Percentiles rank a stretch among this genome's conserved stretches.
phyloP scores from a whole-genome alignment of 306 rosid genomes.

The Quercus agrifolia region DNA sequence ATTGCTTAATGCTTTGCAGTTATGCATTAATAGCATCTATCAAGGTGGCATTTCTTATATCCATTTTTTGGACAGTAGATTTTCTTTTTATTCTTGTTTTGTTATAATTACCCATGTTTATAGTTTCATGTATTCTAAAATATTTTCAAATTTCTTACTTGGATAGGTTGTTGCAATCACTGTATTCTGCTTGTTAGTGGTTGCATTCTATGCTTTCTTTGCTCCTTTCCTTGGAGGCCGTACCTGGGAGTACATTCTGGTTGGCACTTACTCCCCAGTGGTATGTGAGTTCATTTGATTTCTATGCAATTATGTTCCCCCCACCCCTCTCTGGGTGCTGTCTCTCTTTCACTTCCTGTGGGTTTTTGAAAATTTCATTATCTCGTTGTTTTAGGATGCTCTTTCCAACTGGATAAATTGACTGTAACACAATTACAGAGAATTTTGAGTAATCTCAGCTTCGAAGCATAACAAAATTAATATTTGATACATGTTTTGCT shows the following conservation, averaged over 20 bases:
- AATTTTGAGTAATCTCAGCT: neutral
- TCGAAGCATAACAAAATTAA: neutral
- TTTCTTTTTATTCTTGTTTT: neutral
- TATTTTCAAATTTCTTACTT: constrained; percentile 28
- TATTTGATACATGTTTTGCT: neutral
- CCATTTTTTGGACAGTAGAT: neutral
- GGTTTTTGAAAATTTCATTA: neutral
- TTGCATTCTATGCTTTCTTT: constrained; percentile 88
- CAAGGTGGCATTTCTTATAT: constrained; percentile 1
- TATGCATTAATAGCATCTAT: neutral
- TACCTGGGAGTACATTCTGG: constrained; percentile 66
- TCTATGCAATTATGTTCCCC: neutral
- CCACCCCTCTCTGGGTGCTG: neutral
- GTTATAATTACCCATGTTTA: constrained; percentile 8
- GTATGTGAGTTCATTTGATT: constrained; percentile 40
- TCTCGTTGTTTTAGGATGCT: neutral
- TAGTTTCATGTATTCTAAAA: constrained; percentile 21
- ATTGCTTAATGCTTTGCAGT: neutral
- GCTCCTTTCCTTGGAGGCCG: constrained; percentile 93
- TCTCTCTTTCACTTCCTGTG: too few species aligned
- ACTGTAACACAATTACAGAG: neutral
- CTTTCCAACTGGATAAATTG: neutral
- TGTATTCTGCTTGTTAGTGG: constrained; percentile 81
- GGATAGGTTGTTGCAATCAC: constrained; percentile 88
- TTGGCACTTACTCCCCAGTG: constrained; percentile 80